Base-by-base conservation (phyloP, 2,329 filamentous ascomycete species). In the Periglandula ipomoeae region DNA sequence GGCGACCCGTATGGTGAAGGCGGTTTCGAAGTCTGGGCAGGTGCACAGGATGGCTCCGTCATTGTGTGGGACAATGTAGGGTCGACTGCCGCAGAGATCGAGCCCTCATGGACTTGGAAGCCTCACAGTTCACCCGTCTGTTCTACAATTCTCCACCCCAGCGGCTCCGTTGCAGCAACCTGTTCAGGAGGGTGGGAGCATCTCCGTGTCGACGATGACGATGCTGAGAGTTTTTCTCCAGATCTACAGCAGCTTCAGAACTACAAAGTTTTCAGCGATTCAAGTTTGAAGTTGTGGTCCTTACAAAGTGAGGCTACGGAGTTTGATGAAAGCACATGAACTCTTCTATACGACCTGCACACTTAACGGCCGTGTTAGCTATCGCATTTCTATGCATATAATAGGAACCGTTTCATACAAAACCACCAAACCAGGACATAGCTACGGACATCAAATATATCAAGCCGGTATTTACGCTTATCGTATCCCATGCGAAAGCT, bases 11-110 rank as follows among this genome's bases (percentile, higher is more conserved):
- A 61, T 13, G 56, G 53, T 0, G 50, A 52, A 0, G 65, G 66
- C 1, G 71, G 72, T 2, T 81, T 80, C 52, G 81, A 84, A 59
- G 70, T 84, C 41, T 84, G 81, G 81, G 76, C 76, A 5, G 81
- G 81, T 2, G 72, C 74, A 1, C 67, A 70, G 39, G 66, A 73
- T 52, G 80, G 81, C 1, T 58, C 63, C 3, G 74, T 81, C n/a
- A 68, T 69, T 40, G 72, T 82, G 6, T 84, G 78, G 75, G 76
- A 83, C 39, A 69, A 69, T 10, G 73, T 81, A 0, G 79, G 79
- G 23, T 64, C 60, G 35, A 55, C 53, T 3, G 70, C 67, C 40
- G 78, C 77, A 15, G 63, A 67, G 6, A 58, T 69, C 20, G 58
- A 65, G 23, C 68, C 71, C 3, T 62, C 68, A 0, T 80, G 76